phyloP scores from a whole-genome alignment of 2,329 filamentous ascomycete species.

The Diaporthe ilicicola region DNA sequence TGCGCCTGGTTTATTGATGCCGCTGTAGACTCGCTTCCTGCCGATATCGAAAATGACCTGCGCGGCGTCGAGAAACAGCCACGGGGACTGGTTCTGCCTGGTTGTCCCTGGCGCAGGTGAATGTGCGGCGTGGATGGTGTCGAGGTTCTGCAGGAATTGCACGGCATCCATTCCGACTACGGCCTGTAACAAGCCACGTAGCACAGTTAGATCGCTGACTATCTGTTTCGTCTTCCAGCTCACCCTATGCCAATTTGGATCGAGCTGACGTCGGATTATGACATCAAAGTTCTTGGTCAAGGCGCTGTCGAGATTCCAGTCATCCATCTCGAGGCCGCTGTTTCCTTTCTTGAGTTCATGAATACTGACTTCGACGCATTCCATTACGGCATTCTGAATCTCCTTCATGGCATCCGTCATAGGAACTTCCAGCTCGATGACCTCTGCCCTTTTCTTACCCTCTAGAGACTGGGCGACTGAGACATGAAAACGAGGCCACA shows the following conservation, averaged over 20 bases:
- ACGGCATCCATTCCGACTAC: conserved; percentile 89
- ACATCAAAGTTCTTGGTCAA: conserved; percentile 92
- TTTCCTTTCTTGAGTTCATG: conserved; percentile 93
- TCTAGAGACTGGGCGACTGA: conserved; percentile 89
- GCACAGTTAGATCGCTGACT: conserved; percentile 84
- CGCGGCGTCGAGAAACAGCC: conserved; percentile 94
- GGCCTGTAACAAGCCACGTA: conserved; percentile 82
- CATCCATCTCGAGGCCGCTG: conserved; percentile 89
- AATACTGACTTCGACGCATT: conserved; percentile 95
- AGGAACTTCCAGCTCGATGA: conserved; percentile 93
- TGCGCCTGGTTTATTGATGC: conserved; percentile 64
- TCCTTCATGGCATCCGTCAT: conserved; percentile 95
- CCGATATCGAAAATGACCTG: conserved; percentile 94
- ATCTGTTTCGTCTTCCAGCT: conserved; percentile 96
- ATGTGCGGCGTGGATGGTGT: conserved; percentile 92
- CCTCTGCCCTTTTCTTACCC: conserved; percentile 91
- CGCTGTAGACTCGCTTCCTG: conserved; percentile 84
- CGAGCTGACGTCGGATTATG: conserved; percentile 86
- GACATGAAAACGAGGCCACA: conserved; percentile 95
- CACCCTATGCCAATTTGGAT: conserved; percentile 96
- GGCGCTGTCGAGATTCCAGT: conserved; percentile 95
- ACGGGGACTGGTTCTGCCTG: conserved; percentile 88
- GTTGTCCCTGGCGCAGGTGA: conserved; percentile 88
- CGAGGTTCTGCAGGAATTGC: conserved; percentile 89
- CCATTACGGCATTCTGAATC: conserved; percentile 93